A percentile compares a stretch with the other conserved stretches of the same genome.
Conservation (phyloP, 108 stramenopile genomes). For the Heterococcus sp. region DNA sequence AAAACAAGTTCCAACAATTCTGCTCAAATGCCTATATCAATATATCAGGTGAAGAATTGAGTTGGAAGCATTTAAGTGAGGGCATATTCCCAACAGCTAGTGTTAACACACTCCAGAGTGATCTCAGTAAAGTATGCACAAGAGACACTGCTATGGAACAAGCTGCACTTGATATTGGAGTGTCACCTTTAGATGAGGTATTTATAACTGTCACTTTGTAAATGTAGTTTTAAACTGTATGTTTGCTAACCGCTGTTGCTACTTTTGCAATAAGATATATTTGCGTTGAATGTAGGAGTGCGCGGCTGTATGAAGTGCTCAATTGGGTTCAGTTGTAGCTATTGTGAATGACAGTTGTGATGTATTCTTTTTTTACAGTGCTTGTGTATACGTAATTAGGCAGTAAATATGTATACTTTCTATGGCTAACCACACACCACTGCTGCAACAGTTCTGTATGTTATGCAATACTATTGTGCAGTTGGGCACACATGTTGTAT, state of each 20-base stretch:
- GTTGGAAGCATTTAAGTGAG: not conserved
- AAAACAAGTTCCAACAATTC: too few relatives aligned
- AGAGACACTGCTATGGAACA: constrained; percentile 12
- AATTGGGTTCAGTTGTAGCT: too few relatives aligned
- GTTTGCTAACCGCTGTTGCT: not conserved
- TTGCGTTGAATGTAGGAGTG: too few relatives aligned
- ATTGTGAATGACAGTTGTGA: not conserved
- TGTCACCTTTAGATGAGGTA: constrained; percentile 26
- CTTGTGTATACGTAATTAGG: not conserved
- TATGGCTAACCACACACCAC: too few relatives aligned
- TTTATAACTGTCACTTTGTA: not conserved
- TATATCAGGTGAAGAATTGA: too few relatives aligned
- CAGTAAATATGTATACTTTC: not conserved
- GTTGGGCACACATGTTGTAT: not conserved
- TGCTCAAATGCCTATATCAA: too few relatives aligned
- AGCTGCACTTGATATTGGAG: constrained; percentile 16
- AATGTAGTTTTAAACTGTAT: not conserved
- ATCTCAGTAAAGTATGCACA: constrained; percentile 3
- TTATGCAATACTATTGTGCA: not conserved
- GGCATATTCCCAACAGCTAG: not conserved
- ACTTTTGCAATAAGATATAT: too few relatives aligned
- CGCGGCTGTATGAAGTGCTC: too few relatives aligned
- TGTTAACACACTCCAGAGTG: not conserved
- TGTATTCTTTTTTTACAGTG: not conserved
- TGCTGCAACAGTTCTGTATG: too few relatives aligned